Conservation (phyloP, 345 rosid species). For the Excoecaria cochinchinensis region DNA sequence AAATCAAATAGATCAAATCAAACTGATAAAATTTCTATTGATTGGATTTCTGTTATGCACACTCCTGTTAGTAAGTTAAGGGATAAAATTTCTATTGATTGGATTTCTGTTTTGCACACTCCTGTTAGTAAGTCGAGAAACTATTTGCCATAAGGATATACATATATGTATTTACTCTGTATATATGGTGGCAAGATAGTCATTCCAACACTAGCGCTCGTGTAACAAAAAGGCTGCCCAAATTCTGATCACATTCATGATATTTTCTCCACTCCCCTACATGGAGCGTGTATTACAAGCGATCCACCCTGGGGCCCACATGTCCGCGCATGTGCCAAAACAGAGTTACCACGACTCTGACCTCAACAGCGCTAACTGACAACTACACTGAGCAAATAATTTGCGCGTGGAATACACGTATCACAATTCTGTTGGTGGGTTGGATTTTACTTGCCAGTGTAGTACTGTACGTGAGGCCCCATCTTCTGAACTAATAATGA, state of each 20-base stretch:
- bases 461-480: background rate
- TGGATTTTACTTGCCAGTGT: background rate
- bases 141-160: no score
- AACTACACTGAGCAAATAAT: background rate
- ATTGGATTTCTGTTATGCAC: no score
- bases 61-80: no score
- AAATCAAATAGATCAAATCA: no score
- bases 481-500: background rate
- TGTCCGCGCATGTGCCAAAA: background rate
- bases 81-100: no score
- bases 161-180: no score
- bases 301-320: background rate
- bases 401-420: background rate
- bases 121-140: no score
- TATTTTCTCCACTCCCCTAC: background rate
- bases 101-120: no score
- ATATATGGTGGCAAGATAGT: no score
- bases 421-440: background rate
- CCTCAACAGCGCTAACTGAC: background rate
- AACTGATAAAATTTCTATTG: no score
- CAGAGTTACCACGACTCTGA: background rate
- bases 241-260: background rate
- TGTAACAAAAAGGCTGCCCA: conserved; percentile 12
- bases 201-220: background rate
- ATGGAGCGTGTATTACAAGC: background rate